phyloP scores from a whole-genome alignment of 2,329 filamentous ascomycete genomes.

The Aspergillus brasiliensis region DNA sequence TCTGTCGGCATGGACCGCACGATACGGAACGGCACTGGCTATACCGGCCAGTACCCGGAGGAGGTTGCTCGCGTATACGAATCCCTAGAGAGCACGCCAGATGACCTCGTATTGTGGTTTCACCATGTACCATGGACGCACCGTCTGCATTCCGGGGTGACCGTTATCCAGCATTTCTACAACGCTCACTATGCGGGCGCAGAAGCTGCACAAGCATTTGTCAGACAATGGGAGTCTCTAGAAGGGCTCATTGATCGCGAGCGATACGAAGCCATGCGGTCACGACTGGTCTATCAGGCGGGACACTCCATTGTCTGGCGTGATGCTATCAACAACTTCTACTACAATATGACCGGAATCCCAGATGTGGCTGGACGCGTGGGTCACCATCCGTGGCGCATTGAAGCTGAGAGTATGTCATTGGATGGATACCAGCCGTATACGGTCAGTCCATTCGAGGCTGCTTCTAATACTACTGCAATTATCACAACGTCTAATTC shows the following conservation, averaged over 20 bases:
- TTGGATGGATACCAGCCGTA: slow-evolving; percentile 60
- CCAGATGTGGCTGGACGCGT: slow-evolving; percentile 60
- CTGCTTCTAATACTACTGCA: slow-evolving; percentile 58
- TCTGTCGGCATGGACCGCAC: slow-evolving; percentile 73
- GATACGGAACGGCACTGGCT: slow-evolving; percentile 66
- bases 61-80: slow-evolving; percentile 63
- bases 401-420: slow-evolving; percentile 69
- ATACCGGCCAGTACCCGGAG: slow-evolving; percentile 65
- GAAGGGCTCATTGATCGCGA: slow-evolving; percentile 60
- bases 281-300: slow-evolving; percentile 65
- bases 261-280: slow-evolving; percentile 61
- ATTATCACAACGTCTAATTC: slow-evolving; percentile 59
- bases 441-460: slow-evolving; percentile 60
- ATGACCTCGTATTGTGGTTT: slow-evolving; percentile 71
- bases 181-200: slow-evolving; percentile 64
- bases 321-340: slow-evolving; percentile 67
- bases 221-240: slow-evolving; percentile 56
- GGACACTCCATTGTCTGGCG: slow-evolving; percentile 72
- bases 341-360: slow-evolving; percentile 63
- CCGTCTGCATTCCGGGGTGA: slow-evolving; percentile 62
- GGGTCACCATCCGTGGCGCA: slow-evolving; percentile 63
- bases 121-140: slow-evolving; percentile 72
- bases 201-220: slow-evolving; percentile 62
- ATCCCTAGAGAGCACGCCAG: slow-evolving; percentile 63
- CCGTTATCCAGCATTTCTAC: slow-evolving; percentile 69